These are phyloP conservation scores for Linnemannia exigua DNA, from an alignment of 192 early-diverging fungal species.

Conservation along the genomic window DNA sequence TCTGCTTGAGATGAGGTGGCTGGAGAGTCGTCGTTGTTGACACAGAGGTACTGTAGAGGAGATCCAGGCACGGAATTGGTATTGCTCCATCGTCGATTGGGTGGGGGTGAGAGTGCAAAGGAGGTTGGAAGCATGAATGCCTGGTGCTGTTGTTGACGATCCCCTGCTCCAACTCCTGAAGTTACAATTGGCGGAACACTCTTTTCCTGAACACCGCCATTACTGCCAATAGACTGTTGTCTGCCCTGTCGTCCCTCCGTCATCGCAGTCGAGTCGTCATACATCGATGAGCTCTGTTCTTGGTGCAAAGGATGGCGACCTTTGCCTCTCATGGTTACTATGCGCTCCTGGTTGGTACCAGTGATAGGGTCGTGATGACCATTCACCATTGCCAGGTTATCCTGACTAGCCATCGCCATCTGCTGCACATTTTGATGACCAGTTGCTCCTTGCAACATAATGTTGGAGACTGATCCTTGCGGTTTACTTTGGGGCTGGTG, in stretches of 20 bases:
- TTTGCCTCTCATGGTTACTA: background rate
- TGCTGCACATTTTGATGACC: background rate
- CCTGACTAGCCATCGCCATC: background rate
- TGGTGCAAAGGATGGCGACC: background rate
- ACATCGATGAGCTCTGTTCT: background rate
- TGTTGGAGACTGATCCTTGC: constrained; percentile 11
- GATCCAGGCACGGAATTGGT: constrained; percentile 15
- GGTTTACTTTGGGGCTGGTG: constrained; percentile 26
- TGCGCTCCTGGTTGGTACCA: background rate
- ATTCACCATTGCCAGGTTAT: background rate
- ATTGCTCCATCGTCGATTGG: background rate
- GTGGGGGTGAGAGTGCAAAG: constrained; percentile 13
- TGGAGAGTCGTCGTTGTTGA: constrained; percentile 14
- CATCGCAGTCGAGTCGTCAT: background rate
- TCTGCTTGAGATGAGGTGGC: background rate
- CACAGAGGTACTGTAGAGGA: constrained; percentile 30
- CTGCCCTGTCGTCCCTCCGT: background rate
- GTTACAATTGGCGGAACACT: constrained; percentile 16
- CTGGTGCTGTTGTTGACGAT: background rate
- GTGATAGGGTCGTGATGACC: background rate
- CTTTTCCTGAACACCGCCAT: background rate
- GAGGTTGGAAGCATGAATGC: background rate
- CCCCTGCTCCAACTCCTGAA: background rate
- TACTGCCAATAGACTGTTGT: background rate
- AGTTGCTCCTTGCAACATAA: background rate